These are phyloP conservation scores for Globisporangium splendens DNA, from an alignment of 352 stramenopile species.

Conservation along the genomic window DNA sequence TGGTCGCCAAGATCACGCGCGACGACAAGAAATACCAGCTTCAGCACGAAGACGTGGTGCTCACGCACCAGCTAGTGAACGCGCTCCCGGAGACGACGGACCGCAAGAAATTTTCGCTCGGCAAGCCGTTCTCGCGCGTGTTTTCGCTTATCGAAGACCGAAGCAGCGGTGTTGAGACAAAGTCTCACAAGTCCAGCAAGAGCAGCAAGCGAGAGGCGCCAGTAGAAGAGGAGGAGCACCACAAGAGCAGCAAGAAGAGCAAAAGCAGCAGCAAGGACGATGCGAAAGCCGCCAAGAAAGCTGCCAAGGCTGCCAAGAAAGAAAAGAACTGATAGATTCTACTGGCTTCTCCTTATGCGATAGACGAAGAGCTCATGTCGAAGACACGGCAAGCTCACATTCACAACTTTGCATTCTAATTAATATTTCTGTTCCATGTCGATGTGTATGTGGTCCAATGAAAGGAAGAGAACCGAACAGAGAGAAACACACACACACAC, in stretches of 20 bases:
- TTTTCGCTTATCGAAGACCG: slow-evolving; percentile 70
- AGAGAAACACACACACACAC: no score
- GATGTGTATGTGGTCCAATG: no score
- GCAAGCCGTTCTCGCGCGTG: slow-evolving; percentile 68
- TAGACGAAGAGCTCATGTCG: background rate
- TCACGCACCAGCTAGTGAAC: slow-evolving; percentile 77
- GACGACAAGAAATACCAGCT: slow-evolving; percentile 54
- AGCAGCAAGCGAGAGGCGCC: slow-evolving; percentile 24
- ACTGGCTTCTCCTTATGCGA: background rate
- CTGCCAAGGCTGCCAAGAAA: slow-evolving; percentile 22
- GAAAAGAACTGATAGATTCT: slow-evolving; percentile 7
- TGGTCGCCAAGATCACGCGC: slow-evolving; percentile 40
- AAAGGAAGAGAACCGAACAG: no score
- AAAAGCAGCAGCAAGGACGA: slow-evolving; percentile 47
- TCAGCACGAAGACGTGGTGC: slow-evolving; percentile 51
- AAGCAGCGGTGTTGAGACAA: background rate
- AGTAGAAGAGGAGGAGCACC: slow-evolving; percentile 18
- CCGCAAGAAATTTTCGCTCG: slow-evolving; percentile 57
- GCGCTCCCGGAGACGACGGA: slow-evolving; percentile 56
- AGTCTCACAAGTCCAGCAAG: background rate
- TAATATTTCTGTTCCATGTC: slow-evolving; percentile 6
- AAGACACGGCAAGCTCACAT: no score
- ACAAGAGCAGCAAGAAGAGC: slow-evolving; percentile 51
- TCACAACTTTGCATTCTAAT: background rate
- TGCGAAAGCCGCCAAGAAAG: slow-evolving; percentile 12